Base-by-base conservation (phyloP, 768 basidiomycete species). In the Hemileccinum impolitum region DNA sequence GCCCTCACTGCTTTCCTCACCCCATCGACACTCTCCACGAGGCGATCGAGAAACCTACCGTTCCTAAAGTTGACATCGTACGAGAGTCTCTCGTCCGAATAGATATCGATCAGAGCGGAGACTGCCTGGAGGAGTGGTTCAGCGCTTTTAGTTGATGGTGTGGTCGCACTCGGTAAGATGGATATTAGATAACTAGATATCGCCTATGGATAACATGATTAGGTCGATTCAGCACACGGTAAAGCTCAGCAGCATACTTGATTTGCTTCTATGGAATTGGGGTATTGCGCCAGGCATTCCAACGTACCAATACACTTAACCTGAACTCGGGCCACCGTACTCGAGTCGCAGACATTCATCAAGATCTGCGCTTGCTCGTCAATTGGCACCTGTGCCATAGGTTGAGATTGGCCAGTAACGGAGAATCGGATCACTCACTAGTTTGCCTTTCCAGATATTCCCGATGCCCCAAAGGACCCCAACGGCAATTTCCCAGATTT, bases 381-480 rank as follows among this genome's bases (percentile, higher is more conserved):
- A 3, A 79, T 69, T 3, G 82, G 87, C 15, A 70, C 65, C 86
- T 84, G 47, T 15, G 17, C 6, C 14, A 23, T 17, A n/a, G 28
- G 49, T 31, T 63, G 25, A 61, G 45, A 26, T 53, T 17, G 11
- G n/a, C 9, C n/a, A 18, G 18, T 17, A 47, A 8, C 12, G 41
- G 39, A 38, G 37, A 39, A 17, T 18, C 3, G 15, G 9, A 19
- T 18, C 11, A 51, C 76, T 49, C 61, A 90, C 90, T 54, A 94
- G 53, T 50, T 66, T 67, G 18, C 84, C 83, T 53, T 82, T 82
- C 76, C 86, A 90, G 14, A 91, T 72, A 47, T 78, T 80, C 5
- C 84, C 87, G n/a, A 93, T 68, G 18, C 91, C 92, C 92, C 92
- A 94, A 6, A 94, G 74, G 31, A 88, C 90, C 6, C 93, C 93